These are phyloP conservation scores for Stevia rebaudiana DNA, from an alignment of 140 eudicot genomes.

Conservation along the genomic window DNA sequence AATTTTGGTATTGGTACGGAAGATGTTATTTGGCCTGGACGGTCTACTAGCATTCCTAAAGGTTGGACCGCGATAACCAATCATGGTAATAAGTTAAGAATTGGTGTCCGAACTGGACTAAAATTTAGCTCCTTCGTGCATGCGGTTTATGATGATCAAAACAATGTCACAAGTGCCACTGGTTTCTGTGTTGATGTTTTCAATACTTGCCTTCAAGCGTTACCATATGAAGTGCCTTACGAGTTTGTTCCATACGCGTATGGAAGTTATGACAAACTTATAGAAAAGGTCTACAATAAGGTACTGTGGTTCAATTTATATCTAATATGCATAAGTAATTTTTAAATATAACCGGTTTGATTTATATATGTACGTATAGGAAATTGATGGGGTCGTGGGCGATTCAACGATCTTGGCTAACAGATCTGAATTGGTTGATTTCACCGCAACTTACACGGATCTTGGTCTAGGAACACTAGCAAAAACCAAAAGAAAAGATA, in stretches of 20 bases:
- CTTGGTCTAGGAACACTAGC: constrained; percentile 33
- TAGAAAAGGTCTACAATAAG: constrained; percentile 21
- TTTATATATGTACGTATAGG: constrained; percentile 22
- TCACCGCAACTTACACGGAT: constrained; percentile 40
- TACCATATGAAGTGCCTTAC: constrained; percentile 27
- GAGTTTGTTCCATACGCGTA: constrained; percentile 18
- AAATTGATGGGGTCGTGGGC: constrained; percentile 41
- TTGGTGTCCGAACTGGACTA: constrained; percentile 21
- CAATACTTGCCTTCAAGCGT: constrained; percentile 21
- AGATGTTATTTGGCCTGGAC: constrained; percentile 24
- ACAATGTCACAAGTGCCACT: constrained; percentile 7
- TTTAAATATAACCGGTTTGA: background rate
- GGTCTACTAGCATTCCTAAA: constrained; percentile 16
- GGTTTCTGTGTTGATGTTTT: constrained; percentile 45
- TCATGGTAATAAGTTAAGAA: constrained; percentile 12
- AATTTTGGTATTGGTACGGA: background rate
- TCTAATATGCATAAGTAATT: too few species aligned
- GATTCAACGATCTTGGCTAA: constrained; percentile 44
- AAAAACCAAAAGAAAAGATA: constrained; percentile 16
- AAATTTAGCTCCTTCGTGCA: constrained; percentile 20
- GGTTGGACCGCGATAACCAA: constrained; percentile 10
- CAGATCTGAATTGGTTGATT: constrained; percentile 43
- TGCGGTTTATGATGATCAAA: constrained; percentile 11
- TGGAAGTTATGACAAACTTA: constrained; percentile 24
- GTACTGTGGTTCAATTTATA: background rate